phyloP scores from a whole-genome alignment of 2,329 filamentous ascomycete genomes.

The Pezicula carpinea region DNA sequence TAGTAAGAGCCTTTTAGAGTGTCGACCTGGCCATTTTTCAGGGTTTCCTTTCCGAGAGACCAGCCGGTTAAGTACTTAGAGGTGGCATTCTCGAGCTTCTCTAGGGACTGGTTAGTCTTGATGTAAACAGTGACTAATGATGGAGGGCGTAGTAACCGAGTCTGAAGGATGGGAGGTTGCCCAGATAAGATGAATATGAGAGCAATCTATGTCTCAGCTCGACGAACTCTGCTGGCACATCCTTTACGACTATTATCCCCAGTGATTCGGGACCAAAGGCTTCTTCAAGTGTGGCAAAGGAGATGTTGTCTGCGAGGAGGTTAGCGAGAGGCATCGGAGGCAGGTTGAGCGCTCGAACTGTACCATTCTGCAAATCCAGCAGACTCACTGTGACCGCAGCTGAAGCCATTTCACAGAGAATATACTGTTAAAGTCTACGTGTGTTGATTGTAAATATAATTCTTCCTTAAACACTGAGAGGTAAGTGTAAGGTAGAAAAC shows the following conservation, averaged over 20 bases:
- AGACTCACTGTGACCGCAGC: slow-evolving; percentile 48
- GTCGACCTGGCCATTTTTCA: slow-evolving; percentile 73
- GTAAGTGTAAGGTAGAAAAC: neutral
- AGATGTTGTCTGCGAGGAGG: slow-evolving; percentile 50
- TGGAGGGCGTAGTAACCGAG: slow-evolving; percentile 50
- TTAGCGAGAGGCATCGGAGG: slow-evolving; percentile 8
- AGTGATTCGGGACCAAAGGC: slow-evolving; percentile 89
- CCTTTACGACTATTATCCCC: slow-evolving; percentile 89
- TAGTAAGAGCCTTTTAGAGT: slow-evolving; percentile 82
- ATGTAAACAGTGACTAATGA: neutral
- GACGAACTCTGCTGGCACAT: slow-evolving; percentile 68
- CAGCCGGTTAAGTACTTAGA: slow-evolving; percentile 68
- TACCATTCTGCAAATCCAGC: slow-evolving; percentile 55
- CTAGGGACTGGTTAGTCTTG: slow-evolving; percentile 27
- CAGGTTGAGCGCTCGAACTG: slow-evolving; percentile 1
- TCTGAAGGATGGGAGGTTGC: slow-evolving; percentile 67
- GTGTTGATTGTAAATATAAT: neutral
- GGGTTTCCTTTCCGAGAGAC: slow-evolving; percentile 78
- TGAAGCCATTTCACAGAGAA: slow-evolving; percentile 16
- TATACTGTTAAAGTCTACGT: no score
- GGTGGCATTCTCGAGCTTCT: slow-evolving; percentile 52
- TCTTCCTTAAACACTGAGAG: neutral
- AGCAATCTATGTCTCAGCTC: slow-evolving; percentile 69
- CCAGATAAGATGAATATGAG: slow-evolving; percentile 85
- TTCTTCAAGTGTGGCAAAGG: slow-evolving; percentile 63